Evolutionary conservation across 306 rosid genomes (phyloP).

Genomic region (Inga laurina): DNA sequence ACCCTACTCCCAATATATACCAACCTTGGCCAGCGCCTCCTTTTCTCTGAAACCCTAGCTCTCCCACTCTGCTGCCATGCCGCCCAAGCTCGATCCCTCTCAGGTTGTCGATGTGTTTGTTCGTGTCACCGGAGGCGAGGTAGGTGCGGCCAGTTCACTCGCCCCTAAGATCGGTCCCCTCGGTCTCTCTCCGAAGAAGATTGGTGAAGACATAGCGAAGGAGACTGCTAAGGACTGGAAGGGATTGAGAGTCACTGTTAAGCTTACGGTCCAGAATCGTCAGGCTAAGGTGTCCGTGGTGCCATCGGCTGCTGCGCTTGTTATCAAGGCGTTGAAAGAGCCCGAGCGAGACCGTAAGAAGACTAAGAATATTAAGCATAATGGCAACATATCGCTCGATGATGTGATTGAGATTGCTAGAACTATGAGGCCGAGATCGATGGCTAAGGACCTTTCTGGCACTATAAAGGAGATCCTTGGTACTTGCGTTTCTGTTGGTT

Average conservation of each 20-base stretch:
- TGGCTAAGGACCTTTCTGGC: conserved; percentile 83
- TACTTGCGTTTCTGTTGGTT: conserved; percentile 88
- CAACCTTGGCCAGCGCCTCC: background rate
- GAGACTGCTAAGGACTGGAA: conserved; percentile 97
- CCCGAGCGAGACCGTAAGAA: conserved; percentile 92
- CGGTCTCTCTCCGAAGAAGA: conserved; percentile 91
- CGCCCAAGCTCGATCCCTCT: conserved; percentile 90
- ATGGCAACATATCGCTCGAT: conserved; percentile 75
- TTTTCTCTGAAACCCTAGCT: conserved; percentile 39
- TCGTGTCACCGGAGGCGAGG: conserved; percentile 92
- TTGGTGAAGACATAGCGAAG: conserved; percentile 94
- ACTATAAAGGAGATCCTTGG: conserved; percentile 84
- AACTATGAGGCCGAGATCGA: conserved; percentile 73
- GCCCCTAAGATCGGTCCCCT: conserved; percentile 96
- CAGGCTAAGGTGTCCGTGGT: conserved; percentile 90
- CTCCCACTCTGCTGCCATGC: conserved; percentile 45
- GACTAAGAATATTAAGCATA: conserved; percentile 79
- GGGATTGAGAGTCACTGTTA: conserved; percentile 85
- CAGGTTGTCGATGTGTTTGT: conserved; percentile 88
- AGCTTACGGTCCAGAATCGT: conserved; percentile 93
- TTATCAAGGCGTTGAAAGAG: conserved; percentile 84
- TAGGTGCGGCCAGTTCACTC: conserved; percentile 90
- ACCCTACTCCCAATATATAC: conserved; percentile 36
- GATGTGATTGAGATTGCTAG: conserved; percentile 92
- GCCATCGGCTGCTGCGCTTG: conserved; percentile 92